These are phyloP conservation scores for Tricholoma sp. DNA, from an alignment of 768 basidiomycete genomes.

Conservation along the genomic window DNA sequence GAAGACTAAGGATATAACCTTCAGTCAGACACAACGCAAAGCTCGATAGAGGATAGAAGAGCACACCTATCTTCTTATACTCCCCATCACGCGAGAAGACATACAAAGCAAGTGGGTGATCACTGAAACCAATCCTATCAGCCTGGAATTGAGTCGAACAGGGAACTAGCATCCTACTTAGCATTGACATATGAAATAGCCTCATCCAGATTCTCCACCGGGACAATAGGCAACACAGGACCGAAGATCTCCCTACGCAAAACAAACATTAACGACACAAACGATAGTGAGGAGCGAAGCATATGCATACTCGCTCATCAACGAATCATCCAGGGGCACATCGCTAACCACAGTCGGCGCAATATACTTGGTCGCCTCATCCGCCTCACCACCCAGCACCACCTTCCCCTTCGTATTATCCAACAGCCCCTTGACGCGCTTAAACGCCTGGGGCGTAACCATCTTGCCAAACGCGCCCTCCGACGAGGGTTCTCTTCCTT, in stretches of 20 bases:
- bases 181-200: conserved; percentile 66
- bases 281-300: not conserved
- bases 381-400: conserved; percentile 57
- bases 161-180: conserved; percentile 31
- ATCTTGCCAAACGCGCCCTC: conserved; percentile 48
- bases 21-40: not conserved
- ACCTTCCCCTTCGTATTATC: conserved; percentile 63
- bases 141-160: not conserved
- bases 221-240: conserved; percentile 71
- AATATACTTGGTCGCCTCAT: conserved; percentile 56
- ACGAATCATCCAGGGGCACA: conserved; percentile 56
- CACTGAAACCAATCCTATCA: conserved; percentile 24
- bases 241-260: conserved; percentile 73
- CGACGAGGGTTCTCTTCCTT: conserved; percentile 38
- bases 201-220: conserved; percentile 64
- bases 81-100: conserved; percentile 60
- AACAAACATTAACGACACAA: not conserved
- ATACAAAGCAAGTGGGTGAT: conserved; percentile 73
- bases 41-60: not conserved
- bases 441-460: conserved; percentile 46
- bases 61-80: conserved; percentile 58
- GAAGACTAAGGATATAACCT: conserved; percentile 41
- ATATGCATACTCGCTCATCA: conserved; percentile 70
- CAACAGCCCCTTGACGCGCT: conserved; percentile 58
- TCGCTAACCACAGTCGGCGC: conserved; percentile 70